Evolutionary conservation across 1,284 basidiomycete species (phyloP), one percentile per base, ranked within the genome.

Genomic region (Mycena citricolor): DNA sequence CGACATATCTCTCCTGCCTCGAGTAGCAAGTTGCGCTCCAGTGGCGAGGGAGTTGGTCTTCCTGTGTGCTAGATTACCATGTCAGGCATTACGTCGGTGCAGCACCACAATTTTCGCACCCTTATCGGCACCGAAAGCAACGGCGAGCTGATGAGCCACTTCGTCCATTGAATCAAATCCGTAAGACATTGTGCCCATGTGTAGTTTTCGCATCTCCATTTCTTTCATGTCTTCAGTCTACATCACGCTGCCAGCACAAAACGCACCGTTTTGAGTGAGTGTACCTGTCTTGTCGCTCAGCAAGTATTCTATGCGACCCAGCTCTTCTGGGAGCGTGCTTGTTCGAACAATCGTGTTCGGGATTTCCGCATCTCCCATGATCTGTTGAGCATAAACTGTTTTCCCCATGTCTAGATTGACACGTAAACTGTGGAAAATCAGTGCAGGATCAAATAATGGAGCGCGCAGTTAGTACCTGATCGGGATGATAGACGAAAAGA

Each of bases 361-460:
- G 54, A 99, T 99, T 66, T 98, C 93, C 31, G 60, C 61, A 65
- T 99, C 97, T 48, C 79, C 83, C 84, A 94, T 93, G 49, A 99
- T 99, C 57, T 95, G 90, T 34, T 89, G 83, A 0, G 93, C 92
- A 59, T 99, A 99, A 31, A 98, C 90, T 0, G 94, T 98, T 71
- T 99, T 99, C 49, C 95, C 97, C 94, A 99, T 98, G 64, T 99
- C 97, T 38, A 99, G 76, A 59, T 99, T 99, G 49, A 99, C 95
- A 20, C 97, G 89, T 40, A 99, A 72, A 74, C 93, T 97, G 47
- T 6, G 40, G 3, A 1, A 32, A 12, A 30, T 40, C 26, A 32
- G 31, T 16, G 28, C 11, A 39, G 8, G 16, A 2, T 8, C 13
- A 21, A 5, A 30, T 26, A 16, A 19, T 41, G 8, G 14, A 28